These are phyloP conservation scores for Coemansia sp. DNA, from an alignment of 192 early-diverging fungal species.

Conservation along the genomic window DNA sequence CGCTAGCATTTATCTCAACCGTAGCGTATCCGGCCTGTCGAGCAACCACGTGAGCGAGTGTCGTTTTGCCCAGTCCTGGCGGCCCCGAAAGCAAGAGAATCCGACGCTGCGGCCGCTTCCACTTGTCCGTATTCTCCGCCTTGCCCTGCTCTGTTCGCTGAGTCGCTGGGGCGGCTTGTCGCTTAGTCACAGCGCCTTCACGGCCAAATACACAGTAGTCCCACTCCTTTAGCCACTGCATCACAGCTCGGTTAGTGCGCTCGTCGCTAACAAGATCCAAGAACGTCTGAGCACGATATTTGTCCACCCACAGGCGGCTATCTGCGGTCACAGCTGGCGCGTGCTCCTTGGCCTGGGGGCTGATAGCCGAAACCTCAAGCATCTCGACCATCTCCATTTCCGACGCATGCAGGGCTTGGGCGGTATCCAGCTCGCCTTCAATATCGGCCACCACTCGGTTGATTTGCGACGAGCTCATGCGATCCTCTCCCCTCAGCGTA, in stretches of 20 bases:
- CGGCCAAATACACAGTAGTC: slow-evolving; percentile 90
- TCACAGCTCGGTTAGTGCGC: slow-evolving; percentile 81
- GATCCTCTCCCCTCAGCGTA: slow-evolving; percentile 1
- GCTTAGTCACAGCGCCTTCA: slow-evolving; percentile 10
- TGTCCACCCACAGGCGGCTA: slow-evolving; percentile 79
- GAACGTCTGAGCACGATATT: slow-evolving; percentile 78
- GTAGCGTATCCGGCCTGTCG: slow-evolving; percentile 87
- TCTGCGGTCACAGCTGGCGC: slow-evolving; percentile 15
- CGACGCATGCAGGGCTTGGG: neutral
- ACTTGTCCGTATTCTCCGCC: slow-evolving; percentile 20
- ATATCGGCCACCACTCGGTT: slow-evolving; percentile 43
- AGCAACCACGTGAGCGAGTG: slow-evolving; percentile 90
- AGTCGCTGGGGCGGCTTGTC: neutral
- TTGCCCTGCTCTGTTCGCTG: slow-evolving; percentile 3
- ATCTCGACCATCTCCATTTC: slow-evolving; percentile 4
- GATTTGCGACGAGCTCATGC: slow-evolving; percentile 21
- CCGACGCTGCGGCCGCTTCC: slow-evolving; percentile 43
- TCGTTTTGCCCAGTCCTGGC: slow-evolving; percentile 95
- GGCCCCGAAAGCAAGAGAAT: slow-evolving; percentile 82
- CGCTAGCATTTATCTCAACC: slow-evolving; percentile 95
- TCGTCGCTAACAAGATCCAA: slow-evolving; percentile 90
- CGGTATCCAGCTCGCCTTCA: slow-evolving; percentile 29
- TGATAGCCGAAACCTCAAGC: neutral
- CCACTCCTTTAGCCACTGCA: slow-evolving; percentile 96
- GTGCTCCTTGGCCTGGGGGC: neutral